Conservation (phyloP, 148 eudicot genomes). For the Vaccinium vitisidaea region DNA sequence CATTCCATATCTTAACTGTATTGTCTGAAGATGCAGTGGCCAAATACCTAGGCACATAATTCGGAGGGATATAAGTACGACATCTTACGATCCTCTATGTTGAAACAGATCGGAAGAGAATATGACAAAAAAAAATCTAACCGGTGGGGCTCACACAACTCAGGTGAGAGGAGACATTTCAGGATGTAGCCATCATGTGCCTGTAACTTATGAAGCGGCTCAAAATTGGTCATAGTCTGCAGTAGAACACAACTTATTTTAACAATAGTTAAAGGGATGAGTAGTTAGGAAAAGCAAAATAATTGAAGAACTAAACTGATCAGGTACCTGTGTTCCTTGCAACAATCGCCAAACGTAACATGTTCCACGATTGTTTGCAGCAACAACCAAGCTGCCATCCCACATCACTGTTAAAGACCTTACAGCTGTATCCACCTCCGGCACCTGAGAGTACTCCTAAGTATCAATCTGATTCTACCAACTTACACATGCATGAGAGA, state of each 20-base stretch:
- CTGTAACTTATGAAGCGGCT: conserved; percentile 93
- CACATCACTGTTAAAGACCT: conserved; percentile 96
- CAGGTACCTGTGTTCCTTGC: conserved; percentile 72
- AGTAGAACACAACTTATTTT: conserved; percentile 15
- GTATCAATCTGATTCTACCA: background rate
- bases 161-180: conserved; percentile 95
- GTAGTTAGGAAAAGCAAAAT: background rate
- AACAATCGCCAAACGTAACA: conserved; percentile 97
- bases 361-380: conserved; percentile 92
- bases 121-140: conserved; percentile 19
- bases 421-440: conserved; percentile 97
- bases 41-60: conserved; percentile 55
- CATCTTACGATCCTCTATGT: background rate
- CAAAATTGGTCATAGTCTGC: conserved; percentile 96
- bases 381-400: conserved; percentile 97
- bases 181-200: conserved; percentile 97
- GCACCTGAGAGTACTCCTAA: conserved; percentile 59
- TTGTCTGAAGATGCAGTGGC: conserved; percentile 96
- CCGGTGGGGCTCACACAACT: conserved; percentile 76
- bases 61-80: background rate
- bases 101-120: background rate
- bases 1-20: conserved; percentile 96
- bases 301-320: background rate
- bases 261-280: background rate
- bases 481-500: background rate